Evolutionary conservation across 805 yeast species (phyloP).

Genomic region (Hermanozyma aechmeae): DNA sequence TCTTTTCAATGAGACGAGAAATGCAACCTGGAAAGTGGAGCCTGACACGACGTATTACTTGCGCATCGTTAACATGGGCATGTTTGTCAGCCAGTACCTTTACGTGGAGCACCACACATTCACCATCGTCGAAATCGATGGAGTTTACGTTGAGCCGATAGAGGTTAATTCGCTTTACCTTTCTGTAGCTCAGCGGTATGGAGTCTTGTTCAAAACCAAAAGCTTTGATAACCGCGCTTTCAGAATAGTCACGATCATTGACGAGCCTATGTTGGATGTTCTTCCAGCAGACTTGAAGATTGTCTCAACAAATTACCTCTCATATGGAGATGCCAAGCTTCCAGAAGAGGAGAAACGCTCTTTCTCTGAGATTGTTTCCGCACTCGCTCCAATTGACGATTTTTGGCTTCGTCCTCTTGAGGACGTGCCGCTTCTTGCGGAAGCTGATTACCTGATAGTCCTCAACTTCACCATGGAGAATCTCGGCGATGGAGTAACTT

Average conservation of each 20-base stretch:
- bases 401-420: constrained; percentile 60
- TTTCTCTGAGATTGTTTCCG: constrained; percentile 24
- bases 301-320: constrained; percentile 46
- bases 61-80: constrained; percentile 58
- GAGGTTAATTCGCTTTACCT: constrained; percentile 48
- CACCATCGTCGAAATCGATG: constrained; percentile 35
- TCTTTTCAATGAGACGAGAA: constrained; percentile 56
- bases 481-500: constrained; percentile 65
- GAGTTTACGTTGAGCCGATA: constrained; percentile 50
- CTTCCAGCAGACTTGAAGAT: constrained; percentile 51
- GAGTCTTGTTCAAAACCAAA: constrained; percentile 58
- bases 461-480: constrained; percentile 57
- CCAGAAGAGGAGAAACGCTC: constrained; percentile 23
- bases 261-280: constrained; percentile 59
- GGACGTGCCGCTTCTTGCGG: constrained; percentile 39
- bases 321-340: constrained; percentile 32
- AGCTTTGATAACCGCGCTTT: constrained; percentile 26
- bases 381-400: constrained; percentile 50
- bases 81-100: constrained; percentile 57
- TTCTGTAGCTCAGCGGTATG: constrained; percentile 76
- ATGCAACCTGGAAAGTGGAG: constrained; percentile 45
- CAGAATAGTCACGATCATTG: constrained; percentile 54
- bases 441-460: constrained; percentile 53
- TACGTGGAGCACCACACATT: constrained; percentile 33
- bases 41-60: constrained; percentile 55